Evolutionary conservation across 2,329 filamentous ascomycete species (phyloP).

Genomic region (Coniochaeta ligniaria): DNA sequence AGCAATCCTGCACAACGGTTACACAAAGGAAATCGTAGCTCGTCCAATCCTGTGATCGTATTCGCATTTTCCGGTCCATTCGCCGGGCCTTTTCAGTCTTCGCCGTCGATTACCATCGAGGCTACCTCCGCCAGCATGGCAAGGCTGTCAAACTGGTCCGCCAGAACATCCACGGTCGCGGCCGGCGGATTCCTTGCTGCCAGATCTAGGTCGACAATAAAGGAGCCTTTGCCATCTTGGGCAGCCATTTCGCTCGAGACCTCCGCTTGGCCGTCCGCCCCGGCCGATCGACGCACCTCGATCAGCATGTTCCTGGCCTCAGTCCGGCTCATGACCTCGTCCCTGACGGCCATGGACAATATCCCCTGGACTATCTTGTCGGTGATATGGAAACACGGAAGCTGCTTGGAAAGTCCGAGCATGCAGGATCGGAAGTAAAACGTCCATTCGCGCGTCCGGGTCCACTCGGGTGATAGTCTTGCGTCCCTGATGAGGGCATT

Average conservation of each 20-base stretch:
- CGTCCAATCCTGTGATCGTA: not conserved
- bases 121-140: not conserved
- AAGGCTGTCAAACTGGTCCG: not conserved
- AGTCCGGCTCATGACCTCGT: not conserved
- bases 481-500: not conserved
- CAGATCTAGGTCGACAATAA: not conserved
- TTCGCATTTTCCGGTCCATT: not conserved
- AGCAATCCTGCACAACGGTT: not conserved
- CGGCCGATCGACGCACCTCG: not conserved
- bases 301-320: not conserved
- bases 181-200: not conserved
- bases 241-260: not conserved
- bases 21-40: not conserved
- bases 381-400: not conserved
- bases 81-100: not conserved
- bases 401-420: not conserved
- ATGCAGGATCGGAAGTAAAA: not conserved
- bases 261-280: not conserved
- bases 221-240: not conserved
- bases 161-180: not conserved
- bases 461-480: not conserved
- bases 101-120: not conserved
- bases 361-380: not conserved
- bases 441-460: not conserved
- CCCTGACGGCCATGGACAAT: not conserved